Percentiles rank a stretch among this genome's conserved stretches.
phyloP scores from a whole-genome alignment of 805 yeast genomes.

The Candida vartiovaarae region DNA sequence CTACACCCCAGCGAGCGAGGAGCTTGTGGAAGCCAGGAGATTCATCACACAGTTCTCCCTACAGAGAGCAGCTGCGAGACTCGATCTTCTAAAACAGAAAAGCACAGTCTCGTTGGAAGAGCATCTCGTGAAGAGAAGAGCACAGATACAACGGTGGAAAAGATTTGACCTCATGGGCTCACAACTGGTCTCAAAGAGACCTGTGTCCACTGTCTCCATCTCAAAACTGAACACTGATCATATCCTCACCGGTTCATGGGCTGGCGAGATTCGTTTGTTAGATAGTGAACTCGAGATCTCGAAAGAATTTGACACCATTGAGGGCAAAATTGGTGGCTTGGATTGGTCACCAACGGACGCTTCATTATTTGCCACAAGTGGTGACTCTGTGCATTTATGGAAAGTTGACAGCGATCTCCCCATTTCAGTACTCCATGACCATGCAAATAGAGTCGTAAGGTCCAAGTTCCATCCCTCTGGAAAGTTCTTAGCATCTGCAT shows the following conservation, averaged over 20 bases:
- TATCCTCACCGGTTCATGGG: slow-evolving; percentile 78
- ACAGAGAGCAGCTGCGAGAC: slow-evolving; percentile 34
- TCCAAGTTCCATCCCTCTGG: slow-evolving; percentile 62
- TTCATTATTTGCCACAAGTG: slow-evolving; percentile 21
- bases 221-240: slow-evolving; percentile 28
- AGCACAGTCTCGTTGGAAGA: slow-evolving; percentile 32
- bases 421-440: slow-evolving; percentile 31
- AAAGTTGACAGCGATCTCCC: slow-evolving; percentile 8
- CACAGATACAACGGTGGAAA: slow-evolving; percentile 27
- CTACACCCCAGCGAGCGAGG: slow-evolving; percentile 69
- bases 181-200: slow-evolving; percentile 62
- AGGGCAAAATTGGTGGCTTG: slow-evolving; percentile 62
- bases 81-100: slow-evolving; percentile 26
- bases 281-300: slow-evolving; percentile 28
- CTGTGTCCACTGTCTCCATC: slow-evolving; percentile 52
- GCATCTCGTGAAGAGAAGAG: slow-evolving; percentile 41
- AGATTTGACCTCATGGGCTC: slow-evolving; percentile 50
- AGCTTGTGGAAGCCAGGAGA: slow-evolving; percentile 45
- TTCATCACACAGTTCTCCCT: slow-evolving; percentile 48
- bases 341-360: slow-evolving; percentile 46
- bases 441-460: slow-evolving; percentile 48
- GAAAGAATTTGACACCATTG: slow-evolving; percentile 25
- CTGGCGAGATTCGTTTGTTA: slow-evolving; percentile 58
- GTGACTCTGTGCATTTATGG: slow-evolving; percentile 9
- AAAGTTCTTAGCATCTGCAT: slow-evolving; percentile 54